These are phyloP conservation scores for Epichloe gansuensis DNA, from an alignment of 2,329 filamentous ascomycete genomes.

Conservation along the genomic window DNA sequence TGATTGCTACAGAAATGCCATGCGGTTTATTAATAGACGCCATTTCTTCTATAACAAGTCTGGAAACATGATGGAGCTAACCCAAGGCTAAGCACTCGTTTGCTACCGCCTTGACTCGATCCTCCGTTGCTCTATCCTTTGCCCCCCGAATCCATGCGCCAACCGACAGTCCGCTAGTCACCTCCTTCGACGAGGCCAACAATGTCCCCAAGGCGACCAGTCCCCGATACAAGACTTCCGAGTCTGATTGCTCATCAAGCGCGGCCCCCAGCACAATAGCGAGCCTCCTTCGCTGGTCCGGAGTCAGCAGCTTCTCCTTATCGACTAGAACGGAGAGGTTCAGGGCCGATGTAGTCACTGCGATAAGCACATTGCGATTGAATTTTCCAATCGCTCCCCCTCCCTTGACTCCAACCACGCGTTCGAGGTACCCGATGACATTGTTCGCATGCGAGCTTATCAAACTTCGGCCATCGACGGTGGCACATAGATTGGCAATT, in stretches of 20 bases:
- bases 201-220: conserved; percentile 71
- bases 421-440: conserved; percentile 49
- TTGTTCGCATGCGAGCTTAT: conserved; percentile 45
- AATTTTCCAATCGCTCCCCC: conserved; percentile 35
- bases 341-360: conserved; percentile 67
- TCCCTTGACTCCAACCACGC: conserved; percentile 40
- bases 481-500: conserved; percentile 73
- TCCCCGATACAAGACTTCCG: conserved; percentile 70
- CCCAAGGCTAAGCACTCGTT: conserved; percentile 27
- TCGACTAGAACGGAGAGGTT: conserved; percentile 68
- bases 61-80: background rate
- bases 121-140: conserved; percentile 31
- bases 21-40: background rate
- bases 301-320: conserved; percentile 27
- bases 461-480: conserved; percentile 54
- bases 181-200: conserved; percentile 40
- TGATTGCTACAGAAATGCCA: background rate
- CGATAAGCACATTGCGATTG: conserved; percentile 74
- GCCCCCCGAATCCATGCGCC: conserved; percentile 28
- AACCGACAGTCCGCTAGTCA: conserved; percentile 29
- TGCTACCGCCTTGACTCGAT: conserved; percentile 33
- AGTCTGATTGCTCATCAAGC: conserved; percentile 54
- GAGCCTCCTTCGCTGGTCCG: conserved; percentile 27
- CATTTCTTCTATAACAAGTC: background rate
- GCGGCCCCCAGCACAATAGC: conserved; percentile 50